Evolutionary conservation across 306 rosid species (phyloP), one percentile per base, ranked within the genome.

Genomic region (Citrullus amarus): DNA sequence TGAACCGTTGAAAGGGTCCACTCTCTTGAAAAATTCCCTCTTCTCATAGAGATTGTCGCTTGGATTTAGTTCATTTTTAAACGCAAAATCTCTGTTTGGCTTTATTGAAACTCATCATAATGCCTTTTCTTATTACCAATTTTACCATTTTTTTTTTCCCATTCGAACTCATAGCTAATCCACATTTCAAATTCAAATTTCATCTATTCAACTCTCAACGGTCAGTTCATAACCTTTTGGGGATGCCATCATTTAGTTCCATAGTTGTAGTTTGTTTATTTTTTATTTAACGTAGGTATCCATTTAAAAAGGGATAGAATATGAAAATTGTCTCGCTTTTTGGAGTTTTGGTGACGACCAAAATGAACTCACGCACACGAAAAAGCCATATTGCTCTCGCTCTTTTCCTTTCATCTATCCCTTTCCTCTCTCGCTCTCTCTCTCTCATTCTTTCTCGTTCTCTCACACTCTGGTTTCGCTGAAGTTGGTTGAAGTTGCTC

Each of bases 1-100:
- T 7, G 77, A 72, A 50, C 75, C 77, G 77, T 72, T 72, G 77
- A 38, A 50, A 12, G 60, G 77, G 44, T 50, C 77, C 60, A 72
- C 43, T 9, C 60, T 8, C 20, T 71, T 4, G 0, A 71, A 66
- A 66, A 71, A 48, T 2, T 2, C 22, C 20, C 54, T 68, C 15
- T 39, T 66, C 51, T 36, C 54, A 18, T 68, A 10, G 55, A 69
- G 16, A 69, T 69, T 43, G 36, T n/a, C 75, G 55, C 17, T 44
- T 44, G 25, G 73, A 18, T 43, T 43, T 68, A 11, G 14, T 17
- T 66, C 5, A 48, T 36, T 15, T 43, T 67, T 41, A 8, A 18
- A 70, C 18, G 6, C 57, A 43, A 2, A 20, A 4, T 12, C 73
- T 67, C 13, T 17, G 48, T 22, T 70, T 70, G 41, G 25, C 60